phyloP scores from a whole-genome alignment of 768 basidiomycete species.

The Mycena venus region DNA sequence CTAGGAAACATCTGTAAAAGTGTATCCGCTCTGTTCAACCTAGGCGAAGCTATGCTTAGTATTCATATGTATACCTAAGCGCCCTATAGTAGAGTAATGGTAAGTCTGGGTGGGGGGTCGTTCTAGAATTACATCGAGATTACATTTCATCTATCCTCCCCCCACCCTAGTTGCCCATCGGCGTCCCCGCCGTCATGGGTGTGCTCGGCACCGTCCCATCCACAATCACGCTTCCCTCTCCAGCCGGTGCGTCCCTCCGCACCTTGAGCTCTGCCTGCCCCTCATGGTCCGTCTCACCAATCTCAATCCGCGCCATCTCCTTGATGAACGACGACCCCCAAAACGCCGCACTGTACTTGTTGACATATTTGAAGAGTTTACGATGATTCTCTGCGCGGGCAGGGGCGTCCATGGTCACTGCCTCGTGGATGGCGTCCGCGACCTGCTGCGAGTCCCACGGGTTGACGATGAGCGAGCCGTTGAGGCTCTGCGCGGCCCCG shows the following conservation, averaged over 20 bases:
- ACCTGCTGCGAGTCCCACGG: constrained; percentile 99
- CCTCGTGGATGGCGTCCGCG: constrained; percentile 96
- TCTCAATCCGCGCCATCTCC: constrained; percentile 80
- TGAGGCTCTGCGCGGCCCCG: constrained; percentile 95
- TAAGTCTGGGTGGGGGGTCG: neutral
- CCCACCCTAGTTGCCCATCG: too few relatives aligned
- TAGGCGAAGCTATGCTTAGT: too few relatives aligned
- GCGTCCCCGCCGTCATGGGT: constrained; percentile 13
- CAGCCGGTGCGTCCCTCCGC: constrained; percentile 47
- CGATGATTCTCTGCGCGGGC: constrained; percentile 92
- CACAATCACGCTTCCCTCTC: constrained; percentile 53
- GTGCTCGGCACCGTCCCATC: constrained; percentile 48
- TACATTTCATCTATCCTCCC: constrained; percentile 22
- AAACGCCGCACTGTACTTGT: constrained; percentile 93
- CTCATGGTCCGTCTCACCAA: constrained; percentile 52
- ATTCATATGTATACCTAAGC: neutral
- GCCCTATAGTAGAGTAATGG: neutral
- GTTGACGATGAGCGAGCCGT: constrained; percentile 97
- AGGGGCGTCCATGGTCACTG: constrained; percentile 88
- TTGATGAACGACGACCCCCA: constrained; percentile 93
- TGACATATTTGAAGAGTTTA: constrained; percentile 97
- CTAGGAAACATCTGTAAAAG: too few relatives aligned
- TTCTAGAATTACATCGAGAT: constrained; percentile 30
- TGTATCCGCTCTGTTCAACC: too few relatives aligned
- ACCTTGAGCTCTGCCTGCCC: constrained; percentile 50